Percentiles rank a stretch among this genome's conserved stretches.
phyloP scores from a whole-genome alignment of 192 early-diverging fungal genomes.

The Umbelopsis vinacea region DNA sequence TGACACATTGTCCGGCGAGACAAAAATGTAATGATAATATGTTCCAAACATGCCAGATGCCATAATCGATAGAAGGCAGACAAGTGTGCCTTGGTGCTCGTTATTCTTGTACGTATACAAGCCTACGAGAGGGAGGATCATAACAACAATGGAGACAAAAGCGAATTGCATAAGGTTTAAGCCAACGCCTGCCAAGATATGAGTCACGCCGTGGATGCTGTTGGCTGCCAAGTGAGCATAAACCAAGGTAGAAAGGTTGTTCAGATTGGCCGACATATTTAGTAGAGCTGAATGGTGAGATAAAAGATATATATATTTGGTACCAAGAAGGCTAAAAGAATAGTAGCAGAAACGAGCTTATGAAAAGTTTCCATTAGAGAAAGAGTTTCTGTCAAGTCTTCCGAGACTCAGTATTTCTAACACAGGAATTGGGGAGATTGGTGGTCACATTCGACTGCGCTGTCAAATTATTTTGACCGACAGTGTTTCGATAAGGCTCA shows the following conservation, averaged over 20 bases:
- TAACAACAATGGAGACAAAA: neutral
- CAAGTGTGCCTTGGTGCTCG: neutral
- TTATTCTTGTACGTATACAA: neutral
- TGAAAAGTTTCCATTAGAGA: neutral
- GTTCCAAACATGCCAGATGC: neutral
- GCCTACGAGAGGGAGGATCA: neutral
- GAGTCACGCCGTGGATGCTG: neutral
- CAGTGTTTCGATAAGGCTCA: too few relatives aligned
- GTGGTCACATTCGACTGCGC: too few relatives aligned
- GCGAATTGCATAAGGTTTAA: neutral
- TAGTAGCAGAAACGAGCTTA: neutral
- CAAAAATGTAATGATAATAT: neutral
- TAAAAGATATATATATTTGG: neutral
- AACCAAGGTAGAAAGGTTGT: neutral
- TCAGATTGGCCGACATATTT: neutral
- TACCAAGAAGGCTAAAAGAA: neutral
- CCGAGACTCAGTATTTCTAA: too few relatives aligned
- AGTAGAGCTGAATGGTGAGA: neutral
- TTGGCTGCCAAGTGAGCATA: neutral
- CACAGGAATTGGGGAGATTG: too few relatives aligned
- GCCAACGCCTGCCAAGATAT: neutral
- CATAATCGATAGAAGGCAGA: neutral
- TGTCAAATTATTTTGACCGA: too few relatives aligned
- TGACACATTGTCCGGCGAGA: neutral
- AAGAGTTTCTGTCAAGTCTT: too few relatives aligned